Conservation (phyloP, 805 yeast genomes). For the Zygoascus bituminiphila region DNA sequence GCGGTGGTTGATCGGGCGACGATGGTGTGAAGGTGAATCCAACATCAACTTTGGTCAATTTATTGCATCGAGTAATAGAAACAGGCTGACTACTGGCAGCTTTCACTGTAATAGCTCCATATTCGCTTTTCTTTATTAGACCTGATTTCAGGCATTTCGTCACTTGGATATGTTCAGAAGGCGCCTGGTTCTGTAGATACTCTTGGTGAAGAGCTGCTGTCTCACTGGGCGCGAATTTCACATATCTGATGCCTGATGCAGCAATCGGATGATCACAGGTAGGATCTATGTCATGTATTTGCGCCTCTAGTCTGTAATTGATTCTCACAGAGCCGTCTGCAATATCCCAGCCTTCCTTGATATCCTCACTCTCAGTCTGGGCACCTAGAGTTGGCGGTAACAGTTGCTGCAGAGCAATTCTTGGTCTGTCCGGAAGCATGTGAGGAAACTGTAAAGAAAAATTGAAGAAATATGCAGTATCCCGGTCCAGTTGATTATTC, state of each 20-base stretch:
- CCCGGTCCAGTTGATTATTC: neutral
- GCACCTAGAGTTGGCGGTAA: slow-evolving; percentile 13
- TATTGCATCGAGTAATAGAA: neutral
- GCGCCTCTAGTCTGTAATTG: slow-evolving; percentile 1
- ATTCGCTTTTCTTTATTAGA: neutral
- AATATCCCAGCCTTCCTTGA: slow-evolving; percentile 2
- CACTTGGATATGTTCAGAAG: neutral
- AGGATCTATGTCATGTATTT: neutral
- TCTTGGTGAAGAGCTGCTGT: neutral
- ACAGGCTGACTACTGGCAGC: neutral
- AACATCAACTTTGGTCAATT: neutral
- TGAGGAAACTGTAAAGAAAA: slow-evolving; percentile 1
- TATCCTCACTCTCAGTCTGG: neutral
- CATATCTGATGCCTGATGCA: neutral
- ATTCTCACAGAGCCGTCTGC: slow-evolving; percentile 9
- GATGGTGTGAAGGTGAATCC: neutral
- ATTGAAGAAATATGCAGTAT: neutral
- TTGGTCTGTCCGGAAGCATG: neutral
- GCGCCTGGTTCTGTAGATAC: neutral
- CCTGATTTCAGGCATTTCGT: neutral
- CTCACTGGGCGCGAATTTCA: neutral
- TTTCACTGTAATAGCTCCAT: neutral
- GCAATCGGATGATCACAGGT: neutral
- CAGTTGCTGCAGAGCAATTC: neutral
- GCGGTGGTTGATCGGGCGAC: neutral